Evolutionary conservation across 2,329 filamentous ascomycete species (phyloP).

Genomic region (Sclerotinia spermophila): DNA sequence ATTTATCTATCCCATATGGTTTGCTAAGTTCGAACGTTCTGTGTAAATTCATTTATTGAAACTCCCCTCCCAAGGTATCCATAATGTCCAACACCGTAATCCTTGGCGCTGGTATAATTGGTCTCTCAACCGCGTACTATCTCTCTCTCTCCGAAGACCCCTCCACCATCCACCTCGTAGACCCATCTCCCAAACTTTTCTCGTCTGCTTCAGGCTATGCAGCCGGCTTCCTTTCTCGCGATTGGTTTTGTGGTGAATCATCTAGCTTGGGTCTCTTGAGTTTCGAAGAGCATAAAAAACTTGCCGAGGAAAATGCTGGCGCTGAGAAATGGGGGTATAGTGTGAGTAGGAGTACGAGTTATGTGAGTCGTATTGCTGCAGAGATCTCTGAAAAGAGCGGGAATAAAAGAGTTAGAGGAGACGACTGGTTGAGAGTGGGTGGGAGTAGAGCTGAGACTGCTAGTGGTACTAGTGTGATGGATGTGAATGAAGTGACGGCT

Average conservation of each 20-base stretch:
- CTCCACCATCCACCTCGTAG: slow-evolving; percentile 53
- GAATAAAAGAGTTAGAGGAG: slow-evolving; percentile 47
- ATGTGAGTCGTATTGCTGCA: slow-evolving; percentile 46
- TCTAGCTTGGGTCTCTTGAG: slow-evolving; percentile 61
- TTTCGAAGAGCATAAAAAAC: slow-evolving; percentile 57
- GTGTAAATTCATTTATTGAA: not conserved
- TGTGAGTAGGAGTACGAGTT: slow-evolving; percentile 48
- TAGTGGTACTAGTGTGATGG: slow-evolving; percentile 55
- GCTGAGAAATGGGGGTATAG: slow-evolving; percentile 52
- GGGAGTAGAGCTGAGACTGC: slow-evolving; percentile 34
- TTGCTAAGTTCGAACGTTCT: not conserved
- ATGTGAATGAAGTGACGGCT: slow-evolving; percentile 34
- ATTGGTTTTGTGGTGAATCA: slow-evolving; percentile 41
- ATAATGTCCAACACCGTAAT: slow-evolving; percentile 48
- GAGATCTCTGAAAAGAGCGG: slow-evolving; percentile 23
- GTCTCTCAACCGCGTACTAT: slow-evolving; percentile 68
- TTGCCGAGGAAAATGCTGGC: slow-evolving; percentile 26
- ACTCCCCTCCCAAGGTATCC: not conserved
- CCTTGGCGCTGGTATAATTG: slow-evolving; percentile 67
- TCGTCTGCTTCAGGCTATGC: slow-evolving; percentile 71
- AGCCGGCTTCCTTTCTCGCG: slow-evolving; percentile 60
- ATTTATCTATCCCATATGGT: not conserved
- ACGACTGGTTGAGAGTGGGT: slow-evolving; percentile 65
- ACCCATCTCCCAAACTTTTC: slow-evolving; percentile 59
- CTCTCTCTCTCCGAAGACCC: slow-evolving; percentile 50